Conservation (phyloP, 2,329 filamentous ascomycete genomes). For the Chaetomium sp. region DNA sequence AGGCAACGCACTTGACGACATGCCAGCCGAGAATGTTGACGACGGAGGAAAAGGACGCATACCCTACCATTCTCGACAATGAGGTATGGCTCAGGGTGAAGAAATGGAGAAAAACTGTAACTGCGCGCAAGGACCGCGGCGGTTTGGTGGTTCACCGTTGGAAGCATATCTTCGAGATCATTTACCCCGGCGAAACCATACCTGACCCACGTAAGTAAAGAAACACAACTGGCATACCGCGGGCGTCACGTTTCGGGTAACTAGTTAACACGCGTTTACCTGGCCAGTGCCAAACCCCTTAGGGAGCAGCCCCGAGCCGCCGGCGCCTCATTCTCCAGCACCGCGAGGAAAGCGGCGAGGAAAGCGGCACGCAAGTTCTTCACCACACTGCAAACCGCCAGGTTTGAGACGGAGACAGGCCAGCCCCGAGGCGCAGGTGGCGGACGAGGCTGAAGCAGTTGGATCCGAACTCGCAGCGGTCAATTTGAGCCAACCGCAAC, state of each 20-base stretch:
- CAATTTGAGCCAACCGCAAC: neutral
- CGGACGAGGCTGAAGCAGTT: neutral
- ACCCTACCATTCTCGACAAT: neutral
- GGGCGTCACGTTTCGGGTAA: neutral
- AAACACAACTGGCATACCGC: neutral
- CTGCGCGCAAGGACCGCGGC: neutral
- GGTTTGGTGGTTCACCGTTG: neutral
- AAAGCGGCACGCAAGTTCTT: slow-evolving; percentile 7
- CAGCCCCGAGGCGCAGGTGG: neutral
- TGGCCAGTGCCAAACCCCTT: neutral
- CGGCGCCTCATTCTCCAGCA: neutral
- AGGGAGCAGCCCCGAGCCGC: neutral
- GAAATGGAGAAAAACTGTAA: neutral
- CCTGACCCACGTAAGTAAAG: slow-evolving; percentile 1
- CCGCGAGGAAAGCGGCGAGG: neutral
- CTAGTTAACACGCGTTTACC: neutral
- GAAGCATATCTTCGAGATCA: neutral
- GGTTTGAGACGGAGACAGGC: neutral
- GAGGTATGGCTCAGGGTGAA: neutral
- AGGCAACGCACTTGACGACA: neutral
- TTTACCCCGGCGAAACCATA: neutral
- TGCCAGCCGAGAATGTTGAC: neutral
- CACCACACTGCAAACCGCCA: neutral
- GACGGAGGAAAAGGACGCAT: neutral
- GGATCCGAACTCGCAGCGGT: neutral